phyloP scores from a whole-genome alignment of 768 basidiomycete genomes.

The Nevesoporus exiguus region DNA sequence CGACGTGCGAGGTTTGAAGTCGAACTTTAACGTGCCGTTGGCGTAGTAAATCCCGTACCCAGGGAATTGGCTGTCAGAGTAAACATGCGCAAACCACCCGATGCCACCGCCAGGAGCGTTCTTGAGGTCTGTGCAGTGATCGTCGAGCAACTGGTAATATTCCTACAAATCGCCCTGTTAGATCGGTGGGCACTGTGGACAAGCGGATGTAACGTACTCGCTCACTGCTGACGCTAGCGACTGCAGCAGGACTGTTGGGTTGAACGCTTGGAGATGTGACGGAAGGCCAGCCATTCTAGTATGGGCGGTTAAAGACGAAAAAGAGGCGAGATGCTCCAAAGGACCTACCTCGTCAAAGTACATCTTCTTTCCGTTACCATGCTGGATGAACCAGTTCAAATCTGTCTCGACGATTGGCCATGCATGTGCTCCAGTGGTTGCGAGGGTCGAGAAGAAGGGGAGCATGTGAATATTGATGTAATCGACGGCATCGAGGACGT shows the following conservation, averaged over 20 bases:
- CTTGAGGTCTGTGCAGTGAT: slow-evolving; percentile 63
- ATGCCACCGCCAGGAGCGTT: slow-evolving; percentile 55
- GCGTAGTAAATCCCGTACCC: slow-evolving; percentile 67
- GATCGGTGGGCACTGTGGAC: background rate
- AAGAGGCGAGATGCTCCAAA: background rate
- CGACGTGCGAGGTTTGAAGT: slow-evolving; percentile 58
- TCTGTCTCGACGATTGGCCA: slow-evolving; percentile 63
- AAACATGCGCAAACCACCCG: slow-evolving; percentile 83
- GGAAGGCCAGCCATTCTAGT: slow-evolving; percentile 80
- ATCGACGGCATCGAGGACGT: slow-evolving; percentile 58
- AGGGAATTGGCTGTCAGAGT: slow-evolving; percentile 59
- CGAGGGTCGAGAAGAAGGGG: slow-evolving; percentile 52
- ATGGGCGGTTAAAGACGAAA: background rate
- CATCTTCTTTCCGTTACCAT: slow-evolving; percentile 69
- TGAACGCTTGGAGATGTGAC: slow-evolving; percentile 56
- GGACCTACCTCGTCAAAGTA: slow-evolving; percentile 60
- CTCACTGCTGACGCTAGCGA: slow-evolving; percentile 61
- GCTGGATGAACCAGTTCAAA: slow-evolving; percentile 63
- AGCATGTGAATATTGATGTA: slow-evolving; percentile 67
- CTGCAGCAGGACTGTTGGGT: slow-evolving; percentile 60
- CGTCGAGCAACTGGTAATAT: slow-evolving; percentile 63
- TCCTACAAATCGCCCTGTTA: slow-evolving; percentile 23
- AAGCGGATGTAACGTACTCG: slow-evolving; percentile 37
- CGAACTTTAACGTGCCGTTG: slow-evolving; percentile 53
- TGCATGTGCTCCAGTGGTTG: slow-evolving; percentile 45